Evolutionary conservation across 2,329 filamentous ascomycete species (phyloP).

Genomic region (Endocalyx cinctus): DNA sequence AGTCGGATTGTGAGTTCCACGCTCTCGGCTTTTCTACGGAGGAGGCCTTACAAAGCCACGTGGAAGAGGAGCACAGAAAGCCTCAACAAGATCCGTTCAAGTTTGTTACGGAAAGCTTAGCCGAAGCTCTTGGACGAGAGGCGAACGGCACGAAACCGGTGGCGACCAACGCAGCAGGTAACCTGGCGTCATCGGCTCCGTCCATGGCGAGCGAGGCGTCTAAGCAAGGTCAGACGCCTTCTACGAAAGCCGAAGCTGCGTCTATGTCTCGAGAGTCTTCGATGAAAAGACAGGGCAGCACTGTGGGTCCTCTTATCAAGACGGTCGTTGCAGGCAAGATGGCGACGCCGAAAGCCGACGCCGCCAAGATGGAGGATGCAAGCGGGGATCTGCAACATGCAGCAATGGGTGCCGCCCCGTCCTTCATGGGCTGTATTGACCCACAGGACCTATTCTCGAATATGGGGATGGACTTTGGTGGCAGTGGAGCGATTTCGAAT

Average conservation of each 20-base stretch:
- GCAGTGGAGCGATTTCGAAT: conserved; percentile 47
- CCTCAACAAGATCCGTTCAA: conserved; percentile 51
- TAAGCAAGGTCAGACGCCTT: conserved; percentile 45
- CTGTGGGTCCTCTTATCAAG: conserved; percentile 28
- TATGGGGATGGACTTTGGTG: conserved; percentile 37
- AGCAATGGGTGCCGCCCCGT: conserved; percentile 14
- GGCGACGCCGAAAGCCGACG: conserved; percentile 17
- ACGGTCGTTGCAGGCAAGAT: conserved; percentile 18
- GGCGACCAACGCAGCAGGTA: conserved; percentile 22
- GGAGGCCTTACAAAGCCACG: conserved; percentile 48
- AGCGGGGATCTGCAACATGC: conserved; percentile 16
- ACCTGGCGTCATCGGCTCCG: conserved; percentile 21
- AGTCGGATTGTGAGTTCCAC: conserved; percentile 50
- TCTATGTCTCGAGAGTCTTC: conserved; percentile 48
- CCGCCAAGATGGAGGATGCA: conserved; percentile 14
- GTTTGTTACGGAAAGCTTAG: conserved; percentile 47
- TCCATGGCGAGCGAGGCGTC: conserved; percentile 39
- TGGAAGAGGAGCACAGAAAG: conserved; percentile 55
- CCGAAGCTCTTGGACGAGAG: conserved; percentile 47
- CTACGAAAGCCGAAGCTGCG: conserved; percentile 35
- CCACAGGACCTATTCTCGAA: conserved; percentile 44
- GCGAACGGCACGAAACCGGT: conserved; percentile 40
- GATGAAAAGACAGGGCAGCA: conserved; percentile 49
- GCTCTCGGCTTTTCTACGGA: conserved; percentile 48
- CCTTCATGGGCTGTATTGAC: conserved; percentile 44